Evolutionary conservation across 2,329 filamentous ascomycete species (phyloP).

Genomic region (Paecilomyces sp.): DNA sequence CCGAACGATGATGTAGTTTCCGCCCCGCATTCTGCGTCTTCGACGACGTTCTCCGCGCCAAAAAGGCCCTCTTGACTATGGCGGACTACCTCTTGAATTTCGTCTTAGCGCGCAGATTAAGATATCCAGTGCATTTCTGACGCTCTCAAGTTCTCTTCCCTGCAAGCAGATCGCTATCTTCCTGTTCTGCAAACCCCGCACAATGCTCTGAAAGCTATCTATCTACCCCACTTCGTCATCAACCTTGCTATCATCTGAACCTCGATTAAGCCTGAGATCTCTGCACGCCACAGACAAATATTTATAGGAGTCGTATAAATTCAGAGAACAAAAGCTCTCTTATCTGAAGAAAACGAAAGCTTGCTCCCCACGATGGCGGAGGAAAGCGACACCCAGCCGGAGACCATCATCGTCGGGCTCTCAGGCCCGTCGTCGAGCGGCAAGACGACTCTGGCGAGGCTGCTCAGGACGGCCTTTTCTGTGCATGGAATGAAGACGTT

Average conservation of each 20-base stretch:
- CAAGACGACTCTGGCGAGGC: conserved; percentile 85
- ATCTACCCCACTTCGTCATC: neutral
- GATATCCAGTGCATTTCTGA: neutral
- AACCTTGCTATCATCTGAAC: neutral
- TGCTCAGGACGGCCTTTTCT: conserved; percentile 76
- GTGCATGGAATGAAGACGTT: conserved; percentile 40
- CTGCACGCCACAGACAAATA: neutral
- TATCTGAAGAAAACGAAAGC: neutral
- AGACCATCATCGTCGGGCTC: conserved; percentile 63
- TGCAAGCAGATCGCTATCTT: neutral
- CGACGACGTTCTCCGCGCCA: neutral
- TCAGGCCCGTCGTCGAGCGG: conserved; percentile 89
- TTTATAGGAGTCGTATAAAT: neutral
- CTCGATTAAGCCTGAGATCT: neutral
- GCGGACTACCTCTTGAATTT: neutral
- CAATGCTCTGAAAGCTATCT: neutral
- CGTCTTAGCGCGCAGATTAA: neutral
- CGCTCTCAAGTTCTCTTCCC: neutral
- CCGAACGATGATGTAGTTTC: neutral
- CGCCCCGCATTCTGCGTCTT: neutral
- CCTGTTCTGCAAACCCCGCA: neutral
- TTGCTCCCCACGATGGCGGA: neutral
- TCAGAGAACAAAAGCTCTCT: neutral
- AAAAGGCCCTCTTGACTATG: neutral
- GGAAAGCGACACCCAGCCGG: neutral